Evolutionary conservation across 495 filamentous ascomycete genomes (phyloP).

Genomic region (Penicillium bialowiezense): DNA sequence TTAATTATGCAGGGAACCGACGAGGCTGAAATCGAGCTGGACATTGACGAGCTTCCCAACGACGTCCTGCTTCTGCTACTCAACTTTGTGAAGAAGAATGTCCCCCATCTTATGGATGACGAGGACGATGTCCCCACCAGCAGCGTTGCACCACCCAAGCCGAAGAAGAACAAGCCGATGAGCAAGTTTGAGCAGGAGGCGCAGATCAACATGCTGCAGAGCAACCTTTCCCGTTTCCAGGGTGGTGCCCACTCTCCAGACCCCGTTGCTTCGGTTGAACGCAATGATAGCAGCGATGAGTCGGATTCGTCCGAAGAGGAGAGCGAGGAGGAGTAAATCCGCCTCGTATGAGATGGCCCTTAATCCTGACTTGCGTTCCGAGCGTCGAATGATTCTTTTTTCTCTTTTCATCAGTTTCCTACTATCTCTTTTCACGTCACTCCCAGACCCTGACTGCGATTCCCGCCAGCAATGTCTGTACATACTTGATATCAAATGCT

Average conservation of each 20-base stretch:
- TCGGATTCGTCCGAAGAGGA: conserved; percentile 52
- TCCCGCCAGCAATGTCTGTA: conserved; percentile 7
- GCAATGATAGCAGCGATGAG: conserved; percentile 48
- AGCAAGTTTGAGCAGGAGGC: conserved; percentile 89
- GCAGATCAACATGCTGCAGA: conserved; percentile 75
- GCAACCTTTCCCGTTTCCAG: conserved; percentile 49
- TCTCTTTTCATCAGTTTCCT: background rate
- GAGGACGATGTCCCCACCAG: conserved; percentile 44
- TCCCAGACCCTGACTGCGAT: background rate
- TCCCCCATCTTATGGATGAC: conserved; percentile 52
- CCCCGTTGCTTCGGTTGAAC: conserved; percentile 44
- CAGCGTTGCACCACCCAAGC: conserved; percentile 55
- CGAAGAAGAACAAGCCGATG: conserved; percentile 99
- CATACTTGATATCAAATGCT: conserved; percentile 11
- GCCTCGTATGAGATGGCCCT: conserved; percentile 2
- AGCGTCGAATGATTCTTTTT: conserved; percentile 21
- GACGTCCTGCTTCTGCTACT: conserved; percentile 73
- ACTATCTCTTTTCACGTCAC: conserved; percentile 2
- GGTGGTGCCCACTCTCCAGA: conserved; percentile 41
- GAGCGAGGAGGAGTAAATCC: conserved; percentile 52
- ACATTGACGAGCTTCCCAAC: conserved; percentile 79
- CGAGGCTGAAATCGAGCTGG: conserved; percentile 84
- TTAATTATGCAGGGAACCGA: conserved; percentile 53
- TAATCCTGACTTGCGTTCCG: conserved; percentile 25
- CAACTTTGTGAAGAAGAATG: conserved; percentile 68